Base-by-base conservation (phyloP, 306 rosid genomes). In the Sicyos baderoa region DNA sequence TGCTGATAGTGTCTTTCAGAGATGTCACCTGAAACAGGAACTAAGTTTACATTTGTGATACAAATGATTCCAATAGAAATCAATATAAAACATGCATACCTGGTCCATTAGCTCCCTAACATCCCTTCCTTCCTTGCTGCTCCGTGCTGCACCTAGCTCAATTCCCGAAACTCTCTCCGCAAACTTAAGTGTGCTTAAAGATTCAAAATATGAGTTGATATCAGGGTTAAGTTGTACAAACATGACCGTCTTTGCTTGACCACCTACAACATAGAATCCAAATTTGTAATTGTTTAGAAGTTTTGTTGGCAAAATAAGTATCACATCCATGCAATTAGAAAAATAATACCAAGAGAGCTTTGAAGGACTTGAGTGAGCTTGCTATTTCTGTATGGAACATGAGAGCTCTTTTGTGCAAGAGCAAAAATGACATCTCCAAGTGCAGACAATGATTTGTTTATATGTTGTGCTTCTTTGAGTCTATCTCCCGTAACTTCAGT, bases 341-440 rank as follows among this genome's bases (percentile, higher is more conserved):
- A 70, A 54, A n/a, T 1, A 23, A 55, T 86, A 89, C 99, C 99
- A 2, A 93, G 89, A 71, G 99, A 85, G 76, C 87, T 42, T 77
- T 93, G 99, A 7, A 93, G 85, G 78, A 93, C 86, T 84, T 93
- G 97, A 76, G 97, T 93, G 49, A 93, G 97, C 87, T 93, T 93
- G 97, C 97, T 93, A 23, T 93, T 93, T 81, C 97, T 82, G 40
- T 90, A 93, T 9, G 99, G 99, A 21, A 90, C 85, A 79, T 93
- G 97, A 51, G 85, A 9, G 79, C 71, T 86, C 81, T 93, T 93
- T 63, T 90, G 96, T 67, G 96, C 61, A 54, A 93, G 94, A 14
- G 99, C 75, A 66, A 74, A 90, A 78, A 93, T 93, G 82, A 93
- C 99, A 80, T 93, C 99, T 79, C 97, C 99, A 66, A 93, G 97